These are phyloP conservation scores for Silene noctiflora DNA, from an alignment of 179 eudicot species.

Conservation along the genomic window DNA sequence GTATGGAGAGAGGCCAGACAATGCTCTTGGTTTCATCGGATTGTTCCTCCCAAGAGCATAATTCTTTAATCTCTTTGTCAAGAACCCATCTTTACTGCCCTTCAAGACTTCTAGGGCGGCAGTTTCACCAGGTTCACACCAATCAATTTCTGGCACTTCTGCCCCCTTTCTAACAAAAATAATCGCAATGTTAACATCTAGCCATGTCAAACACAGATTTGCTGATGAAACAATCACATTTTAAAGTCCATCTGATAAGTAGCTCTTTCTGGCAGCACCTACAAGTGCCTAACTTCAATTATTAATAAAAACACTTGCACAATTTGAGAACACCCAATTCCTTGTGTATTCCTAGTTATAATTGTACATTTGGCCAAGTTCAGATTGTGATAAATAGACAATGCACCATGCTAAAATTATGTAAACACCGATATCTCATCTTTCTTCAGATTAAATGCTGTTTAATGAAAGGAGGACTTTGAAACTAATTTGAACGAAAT, in stretches of 20 bases:
- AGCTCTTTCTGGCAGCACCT: background rate
- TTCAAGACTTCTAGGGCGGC: slow-evolving; percentile 77
- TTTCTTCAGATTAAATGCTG: background rate
- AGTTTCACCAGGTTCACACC: slow-evolving; percentile 94
- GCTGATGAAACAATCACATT: background rate
- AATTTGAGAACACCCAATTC: background rate
- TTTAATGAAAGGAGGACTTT: background rate
- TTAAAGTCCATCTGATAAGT: background rate
- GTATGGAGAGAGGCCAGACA: slow-evolving; percentile 95
- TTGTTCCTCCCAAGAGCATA: slow-evolving; percentile 70
- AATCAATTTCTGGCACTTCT: slow-evolving; percentile 84
- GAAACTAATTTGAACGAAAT: slow-evolving; percentile 1
- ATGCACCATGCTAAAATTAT: background rate
- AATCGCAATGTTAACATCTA: slow-evolving; percentile 9
- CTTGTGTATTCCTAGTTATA: background rate
- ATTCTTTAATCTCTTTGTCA: slow-evolving; percentile 67
- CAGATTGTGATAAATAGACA: background rate
- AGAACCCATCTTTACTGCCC: slow-evolving; percentile 69
- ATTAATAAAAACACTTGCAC: too few relatives aligned
- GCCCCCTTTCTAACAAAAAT: slow-evolving; percentile 63
- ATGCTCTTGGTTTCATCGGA: slow-evolving; percentile 72
- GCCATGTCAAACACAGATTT: background rate
- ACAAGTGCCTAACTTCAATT: background rate
- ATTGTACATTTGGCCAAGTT: background rate
- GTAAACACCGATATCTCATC: background rate